Base-by-base conservation (phyloP, 805 yeast genomes). In the Cyberlindnera euphorbiae region DNA sequence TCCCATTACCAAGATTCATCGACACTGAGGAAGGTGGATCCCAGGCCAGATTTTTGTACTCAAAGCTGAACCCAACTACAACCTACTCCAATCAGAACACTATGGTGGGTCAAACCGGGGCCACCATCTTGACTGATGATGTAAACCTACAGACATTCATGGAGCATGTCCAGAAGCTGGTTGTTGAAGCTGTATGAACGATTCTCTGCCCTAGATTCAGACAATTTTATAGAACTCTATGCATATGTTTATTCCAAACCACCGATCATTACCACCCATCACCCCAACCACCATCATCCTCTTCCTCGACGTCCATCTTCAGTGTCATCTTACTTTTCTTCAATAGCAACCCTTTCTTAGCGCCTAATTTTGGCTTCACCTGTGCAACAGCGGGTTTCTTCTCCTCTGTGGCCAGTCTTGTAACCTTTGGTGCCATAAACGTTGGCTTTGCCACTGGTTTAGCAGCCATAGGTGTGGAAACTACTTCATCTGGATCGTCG, bases 11-110 rank as follows among this genome's bases (percentile, higher is more conserved):
- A 32, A 77, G 98, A 64, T 93, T 90, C 57, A 89, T 93, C 50
- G 96, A 90, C 53, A 87, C 96, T 41, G 97, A 90, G 59, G 97
- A 90, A 52, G 97, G 98, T 53, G 97, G 96, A 38, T 89, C 97
- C 12, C 99, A 93, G 66, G 97, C 97, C 3, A 80, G 99, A 65
- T 93, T 93, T 72, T 72, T 93, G 62, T 79, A 87, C 62, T 86
- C 97, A 19, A 93, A 88, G 64, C 77, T 93, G 61, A 93, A 94
- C 62, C 98, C 98, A 27, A 82, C 96, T 31, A 87, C 84, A 46
- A 81, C 89, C 26, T 82, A 83, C 58, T 78, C 81, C 58, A 74
- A 76, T 46, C 63, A 58, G 17, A 69, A 66, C 31, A 64, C 62
- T 25, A 58, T 58, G 32, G 46, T 58, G 28, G 67, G 66, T 11